Conservation (phyloP, 192 early-diverging fungal genomes). For the Phlyctochytrium planicorne region DNA sequence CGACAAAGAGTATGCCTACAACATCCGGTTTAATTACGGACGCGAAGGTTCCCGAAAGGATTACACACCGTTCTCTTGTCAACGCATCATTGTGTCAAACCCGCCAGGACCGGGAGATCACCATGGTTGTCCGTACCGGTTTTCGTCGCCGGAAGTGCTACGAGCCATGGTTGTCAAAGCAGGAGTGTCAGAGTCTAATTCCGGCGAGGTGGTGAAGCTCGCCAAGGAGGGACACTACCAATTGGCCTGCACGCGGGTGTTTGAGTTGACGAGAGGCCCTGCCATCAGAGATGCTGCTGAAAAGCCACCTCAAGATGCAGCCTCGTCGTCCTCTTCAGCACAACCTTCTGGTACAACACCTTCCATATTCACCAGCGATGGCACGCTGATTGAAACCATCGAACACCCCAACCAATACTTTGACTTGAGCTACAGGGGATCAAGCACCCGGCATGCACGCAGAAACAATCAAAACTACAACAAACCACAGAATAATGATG, state of each 20-base stretch:
- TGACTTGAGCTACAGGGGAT: constrained; percentile 64
- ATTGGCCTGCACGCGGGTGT: constrained; percentile 88
- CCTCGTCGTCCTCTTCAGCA: neutral
- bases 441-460: no score
- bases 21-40: constrained; percentile 95
- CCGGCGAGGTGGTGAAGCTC: constrained; percentile 64
- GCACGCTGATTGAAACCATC: constrained; percentile 66
- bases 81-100: constrained; percentile 80
- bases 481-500: no score
- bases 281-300: constrained; percentile 15
- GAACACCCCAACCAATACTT: constrained; percentile 95
- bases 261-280: constrained; percentile 63
- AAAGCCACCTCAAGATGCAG: neutral
- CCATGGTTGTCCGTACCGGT: constrained; percentile 95
- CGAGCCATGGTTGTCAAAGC: constrained; percentile 56
- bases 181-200: constrained; percentile 58
- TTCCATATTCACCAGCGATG: constrained; percentile 14
- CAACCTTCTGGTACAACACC: neutral
- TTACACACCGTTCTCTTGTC: constrained; percentile 64
- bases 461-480: no score
- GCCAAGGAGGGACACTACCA: constrained; percentile 81
- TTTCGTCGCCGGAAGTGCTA: constrained; percentile 69
- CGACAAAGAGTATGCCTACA: constrained; percentile 91
- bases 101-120: constrained; percentile 79
- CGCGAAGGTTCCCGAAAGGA: constrained; percentile 81